Base-by-base conservation (phyloP, 2,329 filamentous ascomycete species). In the Fusarium xyrophilum region DNA sequence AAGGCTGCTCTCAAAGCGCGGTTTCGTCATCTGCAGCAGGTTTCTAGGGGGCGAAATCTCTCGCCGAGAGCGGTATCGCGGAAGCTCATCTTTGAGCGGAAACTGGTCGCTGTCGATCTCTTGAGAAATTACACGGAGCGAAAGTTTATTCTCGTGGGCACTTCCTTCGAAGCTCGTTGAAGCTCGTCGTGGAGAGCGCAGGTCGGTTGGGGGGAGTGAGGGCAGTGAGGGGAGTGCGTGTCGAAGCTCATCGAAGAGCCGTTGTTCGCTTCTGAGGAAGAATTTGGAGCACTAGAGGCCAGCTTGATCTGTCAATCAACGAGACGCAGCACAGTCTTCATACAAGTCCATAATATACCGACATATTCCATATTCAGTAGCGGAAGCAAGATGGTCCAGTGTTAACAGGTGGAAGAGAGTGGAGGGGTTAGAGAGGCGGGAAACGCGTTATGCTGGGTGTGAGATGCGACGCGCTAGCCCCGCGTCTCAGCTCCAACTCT, bases 301-400 rank as follows among this genome's bases (percentile, higher is more conserved):
- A 12, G 3, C 15, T 25, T 42, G 4, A 12, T 42, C 39, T 42
- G 21, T 42, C 7, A 42, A 10, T 12, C 7, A 12, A 42, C 10
- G 0, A 42, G 15, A 23, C 0, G 17, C 15, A 17, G 21, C 3
- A 17, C 7, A 25, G 15, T 6, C 21, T 40, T 3, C 0, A 23
- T 3, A 11, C 15, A 23, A 12, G 5, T 12, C 15, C 5, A 6
- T 17, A 4, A 5, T 3, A 12, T 17, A 3, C 39, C 10, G n/a
- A n/a, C n/a, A n/a, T n/a, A n/a, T n/a, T n/a, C n/a, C n/a, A n/a
- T n/a, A n/a, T n/a, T n/a, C n/a, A n/a, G n/a, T n/a, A n/a, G n/a
- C n/a, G n/a, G n/a, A n/a, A 42, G 39, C 39, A 42, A 42, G 15
- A 40, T 23, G 21, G 9, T 15, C 9, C 2, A 39, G 8, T 33